These are phyloP conservation scores for Venturia nashicola DNA, from an alignment of 2,329 filamentous ascomycete genomes.

Conservation along the genomic window DNA sequence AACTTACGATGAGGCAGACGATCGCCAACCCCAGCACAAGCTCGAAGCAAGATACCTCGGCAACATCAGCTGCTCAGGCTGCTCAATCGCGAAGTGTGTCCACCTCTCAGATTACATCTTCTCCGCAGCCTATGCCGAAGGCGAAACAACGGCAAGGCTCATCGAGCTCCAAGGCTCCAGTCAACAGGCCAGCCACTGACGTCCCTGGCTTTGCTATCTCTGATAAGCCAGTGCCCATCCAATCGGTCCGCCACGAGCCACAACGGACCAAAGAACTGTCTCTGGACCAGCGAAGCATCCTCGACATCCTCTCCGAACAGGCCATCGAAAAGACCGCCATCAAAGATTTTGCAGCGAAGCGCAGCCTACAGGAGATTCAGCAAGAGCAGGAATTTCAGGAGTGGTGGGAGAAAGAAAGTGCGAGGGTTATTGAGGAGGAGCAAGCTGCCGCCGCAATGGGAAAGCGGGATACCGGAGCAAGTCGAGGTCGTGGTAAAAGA, in stretches of 20 bases:
- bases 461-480: conserved; percentile 1
- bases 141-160: background rate
- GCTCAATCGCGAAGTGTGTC: conserved; percentile 9
- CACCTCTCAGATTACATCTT: conserved; percentile 17
- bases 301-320: conserved; percentile 82
- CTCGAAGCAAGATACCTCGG: conserved; percentile 8
- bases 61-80: conserved; percentile 7
- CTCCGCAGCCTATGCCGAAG: background rate
- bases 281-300: conserved; percentile 63
- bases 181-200: conserved; percentile 21
- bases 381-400: conserved; percentile 93
- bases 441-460: background rate
- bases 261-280: conserved; percentile 47
- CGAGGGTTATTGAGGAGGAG: conserved; percentile 52
- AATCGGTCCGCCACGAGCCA: conserved; percentile 34
- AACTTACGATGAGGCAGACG: conserved; percentile 51
- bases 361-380: conserved; percentile 88
- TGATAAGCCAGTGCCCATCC: conserved; percentile 24
- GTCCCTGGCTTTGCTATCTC: conserved; percentile 21
- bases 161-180: conserved; percentile 16
- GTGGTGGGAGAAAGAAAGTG: conserved; percentile 87
- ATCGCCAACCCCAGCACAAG: conserved; percentile 32
- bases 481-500: conserved; percentile 5
- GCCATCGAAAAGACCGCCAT: conserved; percentile 71
- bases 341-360: conserved; percentile 67